Evolutionary conservation across 306 rosid species (phyloP).

Genomic region (Acacia acuminata): DNA sequence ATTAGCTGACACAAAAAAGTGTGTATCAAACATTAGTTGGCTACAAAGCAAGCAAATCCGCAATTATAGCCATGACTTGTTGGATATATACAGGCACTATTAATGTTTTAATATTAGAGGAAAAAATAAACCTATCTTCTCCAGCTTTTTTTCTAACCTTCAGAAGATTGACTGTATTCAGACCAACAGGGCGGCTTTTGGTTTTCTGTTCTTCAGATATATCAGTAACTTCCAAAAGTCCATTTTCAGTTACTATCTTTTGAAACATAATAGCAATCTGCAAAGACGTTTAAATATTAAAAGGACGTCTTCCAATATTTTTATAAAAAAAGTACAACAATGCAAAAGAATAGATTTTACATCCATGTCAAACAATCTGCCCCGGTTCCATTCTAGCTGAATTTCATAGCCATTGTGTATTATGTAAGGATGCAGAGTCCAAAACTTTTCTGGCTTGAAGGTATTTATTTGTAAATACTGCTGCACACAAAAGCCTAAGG

Average conservation of each 20-base stretch:
- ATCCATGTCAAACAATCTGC: conserved; percentile 78
- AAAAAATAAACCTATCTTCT: conserved; percentile 17
- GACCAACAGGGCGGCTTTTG: conserved; percentile 91
- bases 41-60: conserved; percentile 12
- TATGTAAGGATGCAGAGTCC: conserved; percentile 82
- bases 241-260: conserved; percentile 68
- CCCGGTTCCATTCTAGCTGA: conserved; percentile 92
- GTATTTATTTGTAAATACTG: conserved; percentile 88
- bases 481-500: conserved; percentile 95
- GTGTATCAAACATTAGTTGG: background rate
- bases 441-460: conserved; percentile 91
- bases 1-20: background rate
- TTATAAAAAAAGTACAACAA: conserved; percentile 4
- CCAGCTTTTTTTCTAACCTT: conserved; percentile 61
- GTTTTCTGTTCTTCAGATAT: conserved; percentile 86
- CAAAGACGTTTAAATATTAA: conserved; percentile 32
- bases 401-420: conserved; percentile 81
- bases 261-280: conserved; percentile 92
- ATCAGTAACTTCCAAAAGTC: conserved; percentile 70
- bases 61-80: conserved; percentile 6
- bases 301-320: conserved; percentile 7
- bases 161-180: conserved; percentile 93
- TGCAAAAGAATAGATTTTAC: conserved; percentile 48
- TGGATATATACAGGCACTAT: conserved; percentile 13
- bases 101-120: conserved; percentile 5